Base-by-base conservation (phyloP, 140 eudicot species). In the Senecio squalidus region DNA sequence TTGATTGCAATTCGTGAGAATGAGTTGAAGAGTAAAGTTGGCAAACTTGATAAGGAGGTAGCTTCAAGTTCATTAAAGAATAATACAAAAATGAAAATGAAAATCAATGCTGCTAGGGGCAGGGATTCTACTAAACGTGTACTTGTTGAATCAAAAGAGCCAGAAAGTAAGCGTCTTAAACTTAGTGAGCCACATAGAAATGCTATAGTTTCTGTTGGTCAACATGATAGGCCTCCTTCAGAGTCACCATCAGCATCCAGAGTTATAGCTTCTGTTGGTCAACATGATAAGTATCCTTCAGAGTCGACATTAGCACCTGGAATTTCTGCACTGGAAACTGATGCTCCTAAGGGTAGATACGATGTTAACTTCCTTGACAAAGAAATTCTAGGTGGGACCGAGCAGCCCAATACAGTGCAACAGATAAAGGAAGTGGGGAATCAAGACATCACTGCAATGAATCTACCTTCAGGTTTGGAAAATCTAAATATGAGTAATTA, bases 1-100 rank as follows among this genome's bases (percentile, higher is more conserved):
- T 60, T 83, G 44, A 83, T 87, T 70, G 95, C 88, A 16, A 70
- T 80, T 52, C 84, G 89, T 40, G 95, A 87, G 65, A 87, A 68
- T 58, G 82, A 87, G 70, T 34, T 83, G 43, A 83, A 83, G 76
- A 73, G 65, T 41, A 80, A 73, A 73, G 60, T 67, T 54, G 68
- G 61, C 25, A 78, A 79, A 46, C 70, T 60, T 53, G 76, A 74
- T 24, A 79, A 71, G 68, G 79, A 60, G 60, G 62, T 52, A 60
- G 58, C 68, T 55, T 63, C 79, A 54, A 69, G 62, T 41, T 52
- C 83, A 20, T 26, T 26, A 51, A 78, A 69, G 76, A 70, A 70
- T 50, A 17, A 11, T 16, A 46, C 73, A 45, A 24, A 46, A 28
- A 36, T 53, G 51, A 78, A 41, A 55, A 2, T 13, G 20, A 66